A percentile compares a stretch with the other conserved stretches of the same genome.
Evolutionary conservation across 768 basidiomycete genomes (phyloP).

Genomic region (Leccinum incarnatum): DNA sequence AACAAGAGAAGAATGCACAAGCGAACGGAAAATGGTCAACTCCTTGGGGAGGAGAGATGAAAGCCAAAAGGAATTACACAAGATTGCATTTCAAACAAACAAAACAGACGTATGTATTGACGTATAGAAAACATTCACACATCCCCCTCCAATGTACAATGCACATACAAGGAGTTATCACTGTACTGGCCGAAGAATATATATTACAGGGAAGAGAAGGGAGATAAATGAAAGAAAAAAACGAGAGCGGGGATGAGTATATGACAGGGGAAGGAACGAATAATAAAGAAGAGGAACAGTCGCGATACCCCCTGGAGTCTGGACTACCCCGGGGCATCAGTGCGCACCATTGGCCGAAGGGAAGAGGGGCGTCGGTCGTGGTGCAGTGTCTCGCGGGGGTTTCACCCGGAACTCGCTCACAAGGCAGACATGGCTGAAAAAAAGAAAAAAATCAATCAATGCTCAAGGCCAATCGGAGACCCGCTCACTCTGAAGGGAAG

Average conservation of each 20-base stretch:
- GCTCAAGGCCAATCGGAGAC: slow-evolving; percentile 4
- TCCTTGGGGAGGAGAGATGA: neutral
- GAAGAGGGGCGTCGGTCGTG: slow-evolving; percentile 40
- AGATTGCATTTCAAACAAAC: slow-evolving; percentile 15
- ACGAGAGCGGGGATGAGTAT: slow-evolving; percentile 10
- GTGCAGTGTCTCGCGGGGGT: slow-evolving; percentile 52
- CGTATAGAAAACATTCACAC: slow-evolving; percentile 18
- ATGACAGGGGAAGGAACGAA: neutral
- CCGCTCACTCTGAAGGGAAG: slow-evolving; percentile 92
- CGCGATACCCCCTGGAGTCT: slow-evolving; percentile 6
- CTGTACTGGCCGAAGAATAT: slow-evolving; percentile 26
- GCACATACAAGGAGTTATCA: slow-evolving; percentile 15
- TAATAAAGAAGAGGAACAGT: neutral
- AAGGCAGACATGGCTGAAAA: slow-evolving; percentile 66
- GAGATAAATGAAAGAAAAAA: slow-evolving; percentile 25
- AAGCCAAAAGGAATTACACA: slow-evolving; percentile 10
- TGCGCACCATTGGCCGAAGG: slow-evolving; percentile 37
- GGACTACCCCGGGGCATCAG: slow-evolving; percentile 9
- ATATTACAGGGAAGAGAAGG: slow-evolving; percentile 24
- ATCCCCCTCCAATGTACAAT: slow-evolving; percentile 20
- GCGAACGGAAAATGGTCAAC: neutral
- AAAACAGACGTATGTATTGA: slow-evolving; percentile 17
- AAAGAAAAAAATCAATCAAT: slow-evolving; percentile 11
- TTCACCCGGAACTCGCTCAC: slow-evolving; percentile 77
- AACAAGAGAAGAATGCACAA: neutral